These are phyloP conservation scores for Hibiscus mutabilis DNA, from an alignment of 345 rosid genomes.

Conservation along the genomic window DNA sequence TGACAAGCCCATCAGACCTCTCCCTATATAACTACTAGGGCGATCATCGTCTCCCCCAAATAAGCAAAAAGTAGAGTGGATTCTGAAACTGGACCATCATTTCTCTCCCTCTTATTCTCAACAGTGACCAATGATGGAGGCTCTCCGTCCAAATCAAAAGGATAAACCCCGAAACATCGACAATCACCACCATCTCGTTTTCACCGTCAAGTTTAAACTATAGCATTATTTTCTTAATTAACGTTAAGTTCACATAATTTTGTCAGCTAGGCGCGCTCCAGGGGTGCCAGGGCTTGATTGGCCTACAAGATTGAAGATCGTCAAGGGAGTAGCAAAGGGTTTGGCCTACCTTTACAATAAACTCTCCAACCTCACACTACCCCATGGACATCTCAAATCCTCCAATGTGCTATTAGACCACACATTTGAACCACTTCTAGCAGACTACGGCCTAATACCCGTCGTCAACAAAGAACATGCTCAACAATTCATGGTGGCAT, in stretches of 20 bases:
- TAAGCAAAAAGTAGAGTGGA: too few relatives aligned
- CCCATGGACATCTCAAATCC: constrained; percentile 86
- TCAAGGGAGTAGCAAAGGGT: constrained; percentile 72
- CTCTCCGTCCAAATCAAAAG: too few relatives aligned
- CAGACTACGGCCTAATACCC: constrained; percentile 58
- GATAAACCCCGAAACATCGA: too few relatives aligned
- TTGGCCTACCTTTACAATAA: constrained; percentile 55
- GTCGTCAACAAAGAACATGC: constrained; percentile 60
- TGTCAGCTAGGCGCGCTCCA: constrained; percentile 41
- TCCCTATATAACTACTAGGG: too few relatives aligned
- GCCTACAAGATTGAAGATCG: constrained; percentile 66
- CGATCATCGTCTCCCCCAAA: too few relatives aligned
- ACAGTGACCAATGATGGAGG: too few relatives aligned
- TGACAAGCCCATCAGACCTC: too few relatives aligned
- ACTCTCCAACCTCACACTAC: constrained; percentile 41
- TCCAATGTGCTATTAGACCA: constrained; percentile 69
- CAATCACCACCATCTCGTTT: not conserved
- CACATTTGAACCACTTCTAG: constrained; percentile 43
- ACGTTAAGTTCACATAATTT: not conserved
- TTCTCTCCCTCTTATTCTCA: too few relatives aligned
- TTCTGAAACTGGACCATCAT: too few relatives aligned
- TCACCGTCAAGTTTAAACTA: not conserved
- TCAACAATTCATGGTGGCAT: constrained; percentile 62
- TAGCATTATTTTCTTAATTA: not conserved
- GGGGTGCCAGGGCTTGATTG: constrained; percentile 54